A percentile compares a stretch with the other conserved stretches of the same genome.
Conservation (phyloP, 352 stramenopile species). For the Pythium aquatile region DNA sequence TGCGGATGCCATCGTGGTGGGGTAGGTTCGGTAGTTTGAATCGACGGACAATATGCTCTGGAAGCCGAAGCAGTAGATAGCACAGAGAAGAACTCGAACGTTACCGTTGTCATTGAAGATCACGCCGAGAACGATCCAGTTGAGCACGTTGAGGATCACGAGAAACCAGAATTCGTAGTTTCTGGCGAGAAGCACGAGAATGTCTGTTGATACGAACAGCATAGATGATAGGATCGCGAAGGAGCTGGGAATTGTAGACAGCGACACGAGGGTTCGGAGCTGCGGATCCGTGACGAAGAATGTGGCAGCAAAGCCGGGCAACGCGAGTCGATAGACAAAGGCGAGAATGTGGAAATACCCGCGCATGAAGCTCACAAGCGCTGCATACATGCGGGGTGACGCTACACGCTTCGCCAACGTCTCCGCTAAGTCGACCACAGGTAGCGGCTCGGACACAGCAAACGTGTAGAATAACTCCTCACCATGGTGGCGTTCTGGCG, state of each 20-base stretch:
- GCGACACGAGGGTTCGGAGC: not conserved
- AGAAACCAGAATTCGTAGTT: constrained; percentile 25
- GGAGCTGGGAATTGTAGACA: not conserved
- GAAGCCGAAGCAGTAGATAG: constrained; percentile 6
- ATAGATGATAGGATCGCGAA: constrained; percentile 2
- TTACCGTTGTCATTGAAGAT: constrained; percentile 1
- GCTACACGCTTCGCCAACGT: not conserved
- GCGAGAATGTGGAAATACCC: constrained; percentile 8
- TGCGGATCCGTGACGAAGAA: not conserved
- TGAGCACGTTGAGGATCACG: constrained; percentile 9
- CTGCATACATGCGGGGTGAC: not conserved
- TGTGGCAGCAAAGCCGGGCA: not conserved
- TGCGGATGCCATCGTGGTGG: constrained; percentile 6
- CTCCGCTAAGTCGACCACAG: not conserved
- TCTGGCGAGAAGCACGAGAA: constrained; percentile 1
- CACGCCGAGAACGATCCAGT: constrained; percentile 10
- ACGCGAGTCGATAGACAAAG: constrained; percentile 7
- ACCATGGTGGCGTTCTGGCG: not conserved
- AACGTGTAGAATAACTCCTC: not conserved
- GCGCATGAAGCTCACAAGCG: not conserved
- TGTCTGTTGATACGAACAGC: constrained; percentile 13
- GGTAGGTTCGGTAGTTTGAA: constrained; percentile 18
- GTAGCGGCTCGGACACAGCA: not conserved
- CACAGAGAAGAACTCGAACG: constrained; percentile 1
- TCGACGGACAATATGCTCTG: constrained; percentile 16